phyloP scores from a whole-genome alignment of 2,329 filamentous ascomycete species.

The Dothistroma septosporum region DNA sequence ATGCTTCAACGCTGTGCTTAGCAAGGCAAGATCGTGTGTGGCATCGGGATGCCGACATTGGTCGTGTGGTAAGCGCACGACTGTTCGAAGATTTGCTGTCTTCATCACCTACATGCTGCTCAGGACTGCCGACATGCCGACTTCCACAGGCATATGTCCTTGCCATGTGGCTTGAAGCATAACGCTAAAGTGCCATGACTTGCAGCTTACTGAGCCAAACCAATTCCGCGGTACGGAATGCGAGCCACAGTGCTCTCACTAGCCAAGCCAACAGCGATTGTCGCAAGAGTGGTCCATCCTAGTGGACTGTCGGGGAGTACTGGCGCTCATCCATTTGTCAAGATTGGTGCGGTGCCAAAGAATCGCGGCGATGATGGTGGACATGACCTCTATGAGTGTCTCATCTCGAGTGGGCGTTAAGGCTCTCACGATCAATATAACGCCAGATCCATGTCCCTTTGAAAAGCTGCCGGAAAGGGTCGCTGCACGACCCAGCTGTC shows the following conservation, averaged over 20 bases:
- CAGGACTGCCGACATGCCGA: background rate
- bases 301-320: background rate
- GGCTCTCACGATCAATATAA: background rate
- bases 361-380: background rate
- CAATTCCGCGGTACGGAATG: background rate
- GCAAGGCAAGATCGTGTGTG: background rate
- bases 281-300: background rate
- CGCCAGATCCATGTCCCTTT: slow-evolving; percentile 1
- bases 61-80: background rate
- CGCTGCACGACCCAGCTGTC: background rate
- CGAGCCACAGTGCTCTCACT: background rate
- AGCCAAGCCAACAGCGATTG: background rate
- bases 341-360: background rate
- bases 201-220: background rate
- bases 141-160: background rate
- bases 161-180: background rate
- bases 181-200: background rate
- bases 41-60: background rate
- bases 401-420: background rate
- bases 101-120: background rate
- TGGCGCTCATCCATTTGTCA: background rate
- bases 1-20: background rate
- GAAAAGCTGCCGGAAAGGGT: background rate
- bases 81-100: background rate
- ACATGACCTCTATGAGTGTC: background rate